Evolutionary conservation across 2,329 filamentous ascomycete species (phyloP).

Genomic region (Sclerotinia minor): DNA sequence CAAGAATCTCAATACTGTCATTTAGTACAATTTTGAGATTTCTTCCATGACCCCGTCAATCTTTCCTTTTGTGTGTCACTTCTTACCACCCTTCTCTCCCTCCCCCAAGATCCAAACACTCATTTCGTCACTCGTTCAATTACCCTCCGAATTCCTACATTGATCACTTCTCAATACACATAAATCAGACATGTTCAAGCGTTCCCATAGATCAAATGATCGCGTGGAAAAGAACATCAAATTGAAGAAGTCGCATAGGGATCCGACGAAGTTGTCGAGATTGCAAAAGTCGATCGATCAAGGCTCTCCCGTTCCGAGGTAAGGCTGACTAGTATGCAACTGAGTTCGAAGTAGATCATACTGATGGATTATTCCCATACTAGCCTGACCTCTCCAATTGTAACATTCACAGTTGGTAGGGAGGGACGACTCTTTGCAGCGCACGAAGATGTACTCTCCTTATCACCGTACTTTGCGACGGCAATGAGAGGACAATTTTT

Average conservation of each 20-base stretch:
- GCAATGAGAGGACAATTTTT: slow-evolving; percentile 71
- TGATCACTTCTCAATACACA: slow-evolving; percentile 29
- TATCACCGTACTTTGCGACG: slow-evolving; percentile 80
- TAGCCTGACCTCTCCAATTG: slow-evolving; percentile 64
- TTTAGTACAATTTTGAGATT: slow-evolving; percentile 42
- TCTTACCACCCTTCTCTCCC: slow-evolving; percentile 11
- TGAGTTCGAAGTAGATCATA: neutral
- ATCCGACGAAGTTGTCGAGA: slow-evolving; percentile 78
- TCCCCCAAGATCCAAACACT: slow-evolving; percentile 34
- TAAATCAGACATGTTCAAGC: slow-evolving; percentile 77
- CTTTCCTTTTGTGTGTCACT: slow-evolving; percentile 42
- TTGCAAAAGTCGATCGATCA: slow-evolving; percentile 77
- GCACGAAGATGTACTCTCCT: slow-evolving; percentile 86
- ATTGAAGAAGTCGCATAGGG: slow-evolving; percentile 75
- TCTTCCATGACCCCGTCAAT: slow-evolving; percentile 45
- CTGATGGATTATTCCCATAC: slow-evolving; percentile 32
- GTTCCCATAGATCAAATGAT: slow-evolving; percentile 80
- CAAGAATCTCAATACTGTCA: slow-evolving; percentile 43
- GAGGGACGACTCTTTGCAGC: slow-evolving; percentile 91
- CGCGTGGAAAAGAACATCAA: slow-evolving; percentile 87
- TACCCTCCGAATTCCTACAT: slow-evolving; percentile 33
- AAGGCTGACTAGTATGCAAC: slow-evolving; percentile 26
- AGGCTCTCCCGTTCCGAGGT: slow-evolving; percentile 54
- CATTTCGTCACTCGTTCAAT: slow-evolving; percentile 42
- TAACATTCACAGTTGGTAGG: slow-evolving; percentile 80